Conservation (phyloP, 106 monocot genomes). For the Triglochin maritima region DNA sequence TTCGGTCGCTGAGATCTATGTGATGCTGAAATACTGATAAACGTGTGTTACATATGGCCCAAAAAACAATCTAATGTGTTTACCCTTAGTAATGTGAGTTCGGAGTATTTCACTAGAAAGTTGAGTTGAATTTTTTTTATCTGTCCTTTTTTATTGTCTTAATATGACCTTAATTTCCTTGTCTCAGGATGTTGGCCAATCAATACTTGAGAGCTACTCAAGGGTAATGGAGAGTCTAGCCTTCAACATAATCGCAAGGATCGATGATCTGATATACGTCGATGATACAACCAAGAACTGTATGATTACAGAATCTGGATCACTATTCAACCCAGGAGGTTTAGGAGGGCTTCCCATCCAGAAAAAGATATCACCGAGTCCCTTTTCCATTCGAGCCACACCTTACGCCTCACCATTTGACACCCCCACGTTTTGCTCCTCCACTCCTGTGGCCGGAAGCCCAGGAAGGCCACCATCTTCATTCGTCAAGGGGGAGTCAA, state of each 20-base stretch:
- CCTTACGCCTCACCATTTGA: slow-evolving; percentile 77
- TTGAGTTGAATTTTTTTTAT: no score
- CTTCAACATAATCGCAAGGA: slow-evolving; percentile 92
- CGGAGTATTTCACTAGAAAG: no score
- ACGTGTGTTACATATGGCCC: no score
- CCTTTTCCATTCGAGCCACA: slow-evolving; percentile 70
- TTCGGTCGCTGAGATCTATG: no score
- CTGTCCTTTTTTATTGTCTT: no score
- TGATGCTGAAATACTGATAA: no score
- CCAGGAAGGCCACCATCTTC: slow-evolving; percentile 32
- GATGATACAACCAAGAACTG: slow-evolving; percentile 73
- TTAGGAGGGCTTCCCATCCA: slow-evolving; percentile 66
- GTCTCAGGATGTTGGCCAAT: slow-evolving; percentile 85
- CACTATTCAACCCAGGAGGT: slow-evolving; percentile 50
- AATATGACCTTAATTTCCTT: neutral
- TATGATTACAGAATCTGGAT: slow-evolving; percentile 23
- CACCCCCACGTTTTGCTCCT: slow-evolving; percentile 55
- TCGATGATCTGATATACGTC: slow-evolving; percentile 87
- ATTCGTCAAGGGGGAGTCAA: slow-evolving; percentile 8
- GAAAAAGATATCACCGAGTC: slow-evolving; percentile 85
- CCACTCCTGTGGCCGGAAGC: slow-evolving; percentile 57
- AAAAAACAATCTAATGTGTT: no score
- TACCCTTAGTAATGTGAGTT: no score
- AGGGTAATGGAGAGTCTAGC: slow-evolving; percentile 94
- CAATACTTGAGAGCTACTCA: slow-evolving; percentile 92